Base-by-base conservation (phyloP, 2,329 filamentous ascomycete genomes). In the Fusarium coicis region DNA sequence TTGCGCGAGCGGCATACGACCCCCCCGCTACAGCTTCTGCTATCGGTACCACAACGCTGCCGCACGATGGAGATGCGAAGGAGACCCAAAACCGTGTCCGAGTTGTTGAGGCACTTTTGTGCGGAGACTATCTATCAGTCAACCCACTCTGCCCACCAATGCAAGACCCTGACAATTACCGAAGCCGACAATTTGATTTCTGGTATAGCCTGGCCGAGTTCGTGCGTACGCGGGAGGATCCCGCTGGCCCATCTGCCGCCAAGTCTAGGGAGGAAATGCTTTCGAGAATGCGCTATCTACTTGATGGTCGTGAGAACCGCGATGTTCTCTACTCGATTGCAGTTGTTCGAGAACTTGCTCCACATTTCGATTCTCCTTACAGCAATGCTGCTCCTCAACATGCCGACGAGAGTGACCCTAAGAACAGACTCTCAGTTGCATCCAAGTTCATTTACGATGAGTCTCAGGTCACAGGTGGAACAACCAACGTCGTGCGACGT, bases 321-420 rank as follows among this genome's bases (percentile, higher is more conserved):
- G 95, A 98, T 80, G 92, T 97, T 23, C 89, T 98, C 63, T 97
- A 97, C 82, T 96, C 93, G 0, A 92, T 97, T 73, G 93, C 93
- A 14, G 90, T 97, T 62, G 91, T 93, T 21, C 91, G 94, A 32
- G 90, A 95, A 70, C 86, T 95, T 55, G 91, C 93, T 50, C 90
- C 91, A 37, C 89, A 90, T 50, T 90, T 88, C 77, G 88, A 88
- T 19, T 84, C 90, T 16, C 88, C 87, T 72, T 89, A 89, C 37
- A 88, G 88, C 71, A 87, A 84, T 67, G 85, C 87, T 30, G 83
- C 88, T 12, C 87, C 89, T 2, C 86, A 88, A 52, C 89, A 90
- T 65, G 84, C 90, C 10, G 91, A 92, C 77, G 92, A 93, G 81
- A 88, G 86, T 49, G 91, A 93, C 54, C 87, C 90, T 3, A 89